These are phyloP conservation scores for Pyrrhoderma noxium DNA, from an alignment of 1,284 basidiomycete genomes.

Conservation along the genomic window DNA sequence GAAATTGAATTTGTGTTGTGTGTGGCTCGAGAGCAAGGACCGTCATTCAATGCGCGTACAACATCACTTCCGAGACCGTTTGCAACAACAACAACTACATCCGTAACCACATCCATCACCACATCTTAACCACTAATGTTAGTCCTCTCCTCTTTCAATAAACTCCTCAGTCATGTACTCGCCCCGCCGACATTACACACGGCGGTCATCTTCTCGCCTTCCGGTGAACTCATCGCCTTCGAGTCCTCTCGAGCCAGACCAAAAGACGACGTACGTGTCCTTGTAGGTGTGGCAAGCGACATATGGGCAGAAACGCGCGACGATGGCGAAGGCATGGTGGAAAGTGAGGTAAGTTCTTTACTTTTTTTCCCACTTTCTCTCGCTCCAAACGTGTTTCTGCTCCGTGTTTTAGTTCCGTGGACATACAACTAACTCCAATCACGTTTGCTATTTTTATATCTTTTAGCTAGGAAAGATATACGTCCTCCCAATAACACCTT, in stretches of 20 bases:
- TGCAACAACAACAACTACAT: too few species aligned
- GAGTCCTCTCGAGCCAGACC: slow-evolving; percentile 41
- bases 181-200: slow-evolving; percentile 50
- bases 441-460: not conserved
- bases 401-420: slow-evolving; percentile 11
- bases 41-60: too few species aligned
- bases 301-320: slow-evolving; percentile 67
- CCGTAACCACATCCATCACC: too few species aligned
- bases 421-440: too few species aligned
- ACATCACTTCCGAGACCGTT: too few species aligned
- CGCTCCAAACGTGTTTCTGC: not conserved
- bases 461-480: slow-evolving; percentile 59
- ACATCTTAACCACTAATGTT: slow-evolving; percentile 46
- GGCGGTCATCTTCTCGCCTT: slow-evolving; percentile 52
- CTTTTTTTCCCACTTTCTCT: not conserved
- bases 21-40: too few species aligned
- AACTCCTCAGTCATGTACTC: slow-evolving; percentile 49
- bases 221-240: slow-evolving; percentile 55
- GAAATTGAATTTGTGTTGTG: too few species aligned
- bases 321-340: slow-evolving; percentile 56
- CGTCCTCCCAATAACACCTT: slow-evolving; percentile 46
- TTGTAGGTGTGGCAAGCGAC: slow-evolving; percentile 63
- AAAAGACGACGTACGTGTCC: slow-evolving; percentile 65
- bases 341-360: slow-evolving; percentile 52
- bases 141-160: slow-evolving; percentile 52